These are phyloP conservation scores for Kluyveromyces nonfermentans DNA, from an alignment of 805 yeast species.

Conservation along the genomic window DNA sequence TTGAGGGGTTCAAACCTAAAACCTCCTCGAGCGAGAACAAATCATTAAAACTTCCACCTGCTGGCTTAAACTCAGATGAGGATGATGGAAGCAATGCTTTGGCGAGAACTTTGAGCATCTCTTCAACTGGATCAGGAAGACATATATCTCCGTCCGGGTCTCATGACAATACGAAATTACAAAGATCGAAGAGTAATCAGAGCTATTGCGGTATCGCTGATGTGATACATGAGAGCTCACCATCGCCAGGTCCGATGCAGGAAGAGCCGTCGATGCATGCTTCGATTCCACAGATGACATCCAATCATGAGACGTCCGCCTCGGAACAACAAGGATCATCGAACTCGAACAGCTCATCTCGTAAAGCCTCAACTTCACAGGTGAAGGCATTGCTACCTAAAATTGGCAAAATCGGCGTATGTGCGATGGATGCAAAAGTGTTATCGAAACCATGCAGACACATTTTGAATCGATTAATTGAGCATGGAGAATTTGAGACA, in stretches of 20 bases:
- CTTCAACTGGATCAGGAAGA: slow-evolving; percentile 8
- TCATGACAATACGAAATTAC: slow-evolving; percentile 2
- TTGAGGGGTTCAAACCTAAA: slow-evolving; percentile 66
- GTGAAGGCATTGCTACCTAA: slow-evolving; percentile 42
- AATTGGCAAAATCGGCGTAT: slow-evolving; percentile 92
- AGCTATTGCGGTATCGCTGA: neutral
- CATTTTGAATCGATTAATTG: slow-evolving; percentile 78
- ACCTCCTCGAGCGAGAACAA: slow-evolving; percentile 45
- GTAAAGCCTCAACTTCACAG: slow-evolving; percentile 21
- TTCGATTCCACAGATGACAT: neutral
- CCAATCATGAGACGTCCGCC: neutral
- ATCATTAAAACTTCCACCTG: slow-evolving; percentile 28
- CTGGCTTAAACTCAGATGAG: slow-evolving; percentile 21
- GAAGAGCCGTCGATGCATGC: neutral
- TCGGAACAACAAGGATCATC: slow-evolving; percentile 7
- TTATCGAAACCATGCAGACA: slow-evolving; percentile 92
- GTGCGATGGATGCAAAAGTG: slow-evolving; percentile 98
- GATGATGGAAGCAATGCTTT: slow-evolving; percentile 18
- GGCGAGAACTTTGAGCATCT: slow-evolving; percentile 20
- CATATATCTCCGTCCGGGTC: slow-evolving; percentile 7
- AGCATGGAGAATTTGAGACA: slow-evolving; percentile 92
- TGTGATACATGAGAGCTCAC: slow-evolving; percentile 2
- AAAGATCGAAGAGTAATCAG: slow-evolving; percentile 7
- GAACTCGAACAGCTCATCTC: slow-evolving; percentile 21
- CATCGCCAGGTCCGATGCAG: neutral